Evolutionary conservation across 2,329 filamentous ascomycete genomes (phyloP).

Genomic region (Teratosphaeriaceae sp.): DNA sequence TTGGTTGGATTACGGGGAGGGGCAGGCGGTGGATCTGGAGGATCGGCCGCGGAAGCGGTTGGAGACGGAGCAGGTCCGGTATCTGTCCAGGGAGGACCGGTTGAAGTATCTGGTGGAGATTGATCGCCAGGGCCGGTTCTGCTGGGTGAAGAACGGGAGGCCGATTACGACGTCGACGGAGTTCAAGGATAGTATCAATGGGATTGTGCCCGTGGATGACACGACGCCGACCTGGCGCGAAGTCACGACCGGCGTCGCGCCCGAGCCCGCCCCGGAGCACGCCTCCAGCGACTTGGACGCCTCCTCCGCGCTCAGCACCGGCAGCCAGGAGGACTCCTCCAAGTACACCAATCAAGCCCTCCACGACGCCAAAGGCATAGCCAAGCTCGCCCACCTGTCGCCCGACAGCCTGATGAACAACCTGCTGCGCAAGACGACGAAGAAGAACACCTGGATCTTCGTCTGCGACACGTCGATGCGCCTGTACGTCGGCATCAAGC

Average conservation of each 20-base stretch:
- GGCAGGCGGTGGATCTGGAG: conserved; percentile 61
- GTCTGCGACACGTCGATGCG: conserved; percentile 80
- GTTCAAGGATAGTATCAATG: conserved; percentile 74
- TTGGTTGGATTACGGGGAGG: conserved; percentile 81
- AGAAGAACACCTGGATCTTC: conserved; percentile 91
- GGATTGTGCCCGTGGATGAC: conserved; percentile 40
- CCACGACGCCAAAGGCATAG: conserved; percentile 53
- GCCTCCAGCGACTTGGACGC: conserved; percentile 23
- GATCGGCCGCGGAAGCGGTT: conserved; percentile 67
- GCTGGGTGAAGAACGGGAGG: conserved; percentile 77
- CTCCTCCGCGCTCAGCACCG: conserved; percentile 35
- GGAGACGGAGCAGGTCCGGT: conserved; percentile 73
- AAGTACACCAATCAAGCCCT: conserved; percentile 61
- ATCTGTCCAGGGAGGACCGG: conserved; percentile 75
- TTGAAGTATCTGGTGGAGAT: conserved; percentile 73
- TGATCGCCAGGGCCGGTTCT: conserved; percentile 66
- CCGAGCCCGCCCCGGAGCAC: conserved; percentile 11
- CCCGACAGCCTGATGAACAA: conserved; percentile 71
- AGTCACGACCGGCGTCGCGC: conserved; percentile 26
- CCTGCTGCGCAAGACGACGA: conserved; percentile 68
- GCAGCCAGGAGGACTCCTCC: conserved; percentile 55
- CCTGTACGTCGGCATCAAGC: conserved; percentile 85
- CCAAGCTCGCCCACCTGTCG: conserved; percentile 60
- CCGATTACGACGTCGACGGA: conserved; percentile 68
- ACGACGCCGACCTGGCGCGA: conserved; percentile 38